These are phyloP conservation scores for Candida pini DNA, from an alignment of 805 yeast genomes.

Conservation along the genomic window DNA sequence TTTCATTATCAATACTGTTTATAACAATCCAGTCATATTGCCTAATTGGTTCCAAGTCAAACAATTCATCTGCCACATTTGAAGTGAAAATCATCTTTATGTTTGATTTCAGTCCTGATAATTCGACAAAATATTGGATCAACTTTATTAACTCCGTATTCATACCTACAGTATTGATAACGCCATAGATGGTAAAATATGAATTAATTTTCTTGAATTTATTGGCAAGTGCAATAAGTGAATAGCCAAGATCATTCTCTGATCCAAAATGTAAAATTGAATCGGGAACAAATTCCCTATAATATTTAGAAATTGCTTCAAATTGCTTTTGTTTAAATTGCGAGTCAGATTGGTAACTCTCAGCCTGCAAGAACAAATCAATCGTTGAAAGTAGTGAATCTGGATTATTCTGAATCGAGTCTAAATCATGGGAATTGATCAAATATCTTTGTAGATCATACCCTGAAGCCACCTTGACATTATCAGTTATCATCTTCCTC, in stretches of 20 bases:
- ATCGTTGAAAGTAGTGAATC: constrained; percentile 17
- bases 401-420: constrained; percentile 14
- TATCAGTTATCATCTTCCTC: too few relatives aligned
- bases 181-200: constrained; percentile 11
- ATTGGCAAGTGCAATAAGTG: constrained; percentile 15
- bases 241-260: constrained; percentile 19
- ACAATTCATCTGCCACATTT: constrained; percentile 2
- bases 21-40: constrained; percentile 16
- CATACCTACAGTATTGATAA: constrained; percentile 6
- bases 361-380: constrained; percentile 9
- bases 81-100: constrained; percentile 6
- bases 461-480: too few relatives aligned
- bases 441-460: constrained; percentile 1
- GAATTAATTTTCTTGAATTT: constrained; percentile 9
- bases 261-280: constrained; percentile 12
- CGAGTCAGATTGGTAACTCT: constrained; percentile 1
- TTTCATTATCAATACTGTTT: constrained; percentile 9
- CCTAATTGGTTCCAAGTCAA: neutral
- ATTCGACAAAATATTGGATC: constrained; percentile 12
- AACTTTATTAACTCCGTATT: constrained; percentile 6
- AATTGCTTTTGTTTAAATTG: constrained; percentile 1
- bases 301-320: constrained; percentile 1
- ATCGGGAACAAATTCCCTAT: constrained; percentile 6
- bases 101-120: constrained; percentile 15
- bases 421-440: constrained; percentile 5